A percentile compares a stretch with the other conserved stretches of the same genome.
Evolutionary conservation across 352 stramenopile species (phyloP).

Genomic region (Plasmopara viticola): DNA sequence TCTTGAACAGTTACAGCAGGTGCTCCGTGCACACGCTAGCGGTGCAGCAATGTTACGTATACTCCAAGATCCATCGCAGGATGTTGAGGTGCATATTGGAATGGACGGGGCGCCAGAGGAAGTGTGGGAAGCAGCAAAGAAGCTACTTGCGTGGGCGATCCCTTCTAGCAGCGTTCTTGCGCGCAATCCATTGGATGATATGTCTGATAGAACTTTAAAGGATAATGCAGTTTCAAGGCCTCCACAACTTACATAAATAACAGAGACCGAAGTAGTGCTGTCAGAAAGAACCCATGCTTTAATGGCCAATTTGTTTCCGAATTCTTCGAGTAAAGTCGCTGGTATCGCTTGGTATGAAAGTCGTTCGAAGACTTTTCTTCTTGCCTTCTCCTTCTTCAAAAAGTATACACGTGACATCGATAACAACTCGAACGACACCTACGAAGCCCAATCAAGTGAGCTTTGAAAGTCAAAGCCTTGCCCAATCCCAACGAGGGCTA

Average conservation of each 20-base stretch:
- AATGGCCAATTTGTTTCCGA: conserved; percentile 15
- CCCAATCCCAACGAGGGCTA: background rate
- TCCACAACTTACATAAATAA: conserved; percentile 10
- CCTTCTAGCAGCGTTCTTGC: background rate
- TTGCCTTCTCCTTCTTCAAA: conserved; percentile 10
- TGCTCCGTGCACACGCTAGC: conserved; percentile 19
- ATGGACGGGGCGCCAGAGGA: conserved; percentile 22
- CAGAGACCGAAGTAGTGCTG: too few species aligned
- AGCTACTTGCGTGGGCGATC: background rate
- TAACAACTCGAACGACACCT: conserved; percentile 25
- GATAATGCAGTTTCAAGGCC: conserved; percentile 6
- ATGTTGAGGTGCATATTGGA: conserved; percentile 38
- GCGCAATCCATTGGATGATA: too few species aligned
- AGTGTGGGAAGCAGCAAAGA: conserved; percentile 21
- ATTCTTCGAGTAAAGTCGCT: conserved; percentile 18
- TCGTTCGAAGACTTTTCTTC: conserved; percentile 6
- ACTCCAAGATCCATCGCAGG: conserved; percentile 23
- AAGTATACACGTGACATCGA: conserved; percentile 24
- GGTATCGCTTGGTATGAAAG: conserved; percentile 16
- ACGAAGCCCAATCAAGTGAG: background rate
- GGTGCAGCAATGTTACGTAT: conserved; percentile 23
- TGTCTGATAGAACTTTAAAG: background rate
- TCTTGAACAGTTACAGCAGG: conserved; percentile 23
- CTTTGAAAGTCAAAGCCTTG: background rate
- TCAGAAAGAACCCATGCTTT: too few species aligned